Percentiles rank a stretch among this genome's conserved stretches.
These are phyloP conservation scores for Narthecium ossifragum DNA, from an alignment of 106 monocot genomes.

Conservation along the genomic window DNA sequence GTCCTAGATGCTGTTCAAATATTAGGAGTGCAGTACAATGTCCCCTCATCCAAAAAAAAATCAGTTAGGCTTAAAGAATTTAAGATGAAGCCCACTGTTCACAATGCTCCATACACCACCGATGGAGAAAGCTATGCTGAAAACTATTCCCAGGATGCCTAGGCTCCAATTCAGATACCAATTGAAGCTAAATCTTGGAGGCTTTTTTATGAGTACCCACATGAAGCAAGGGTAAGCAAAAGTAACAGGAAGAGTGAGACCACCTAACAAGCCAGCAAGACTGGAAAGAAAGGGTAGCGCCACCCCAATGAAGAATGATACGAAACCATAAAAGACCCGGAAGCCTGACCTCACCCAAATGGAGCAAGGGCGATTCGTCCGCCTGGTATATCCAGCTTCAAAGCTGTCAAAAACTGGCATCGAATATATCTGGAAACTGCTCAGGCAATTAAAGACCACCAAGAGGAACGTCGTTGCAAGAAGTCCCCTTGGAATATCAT, in stretches of 20 bases:
- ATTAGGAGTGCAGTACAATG: too few relatives aligned
- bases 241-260: slow-evolving; percentile 90
- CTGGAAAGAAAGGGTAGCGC: slow-evolving; percentile 88
- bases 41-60: too few relatives aligned
- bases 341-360: slow-evolving; percentile 89
- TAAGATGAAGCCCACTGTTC: slow-evolving; percentile 72
- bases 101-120: slow-evolving; percentile 96
- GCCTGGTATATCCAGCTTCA: slow-evolving; percentile 78
- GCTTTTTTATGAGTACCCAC: slow-evolving; percentile 96
- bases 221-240: slow-evolving; percentile 97
- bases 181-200: slow-evolving; percentile 55
- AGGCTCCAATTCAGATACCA: slow-evolving; percentile 92
- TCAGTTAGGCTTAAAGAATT: slow-evolving; percentile 89
- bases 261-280: slow-evolving; percentile 81
- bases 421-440: slow-evolving; percentile 94
- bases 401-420: slow-evolving; percentile 99
- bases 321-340: slow-evolving; percentile 81
- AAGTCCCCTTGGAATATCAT: slow-evolving; percentile 62
- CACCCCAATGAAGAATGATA: slow-evolving; percentile 75
- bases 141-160: slow-evolving; percentile 67
- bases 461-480: slow-evolving; percentile 75
- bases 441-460: slow-evolving; percentile 90
- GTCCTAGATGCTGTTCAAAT: too few relatives aligned
- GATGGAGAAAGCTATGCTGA: slow-evolving; percentile 82
- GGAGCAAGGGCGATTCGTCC: slow-evolving; percentile 86